Conservation (phyloP, 202 grass and related monocot genomes). For the Cymbopogon flexuosus region DNA sequence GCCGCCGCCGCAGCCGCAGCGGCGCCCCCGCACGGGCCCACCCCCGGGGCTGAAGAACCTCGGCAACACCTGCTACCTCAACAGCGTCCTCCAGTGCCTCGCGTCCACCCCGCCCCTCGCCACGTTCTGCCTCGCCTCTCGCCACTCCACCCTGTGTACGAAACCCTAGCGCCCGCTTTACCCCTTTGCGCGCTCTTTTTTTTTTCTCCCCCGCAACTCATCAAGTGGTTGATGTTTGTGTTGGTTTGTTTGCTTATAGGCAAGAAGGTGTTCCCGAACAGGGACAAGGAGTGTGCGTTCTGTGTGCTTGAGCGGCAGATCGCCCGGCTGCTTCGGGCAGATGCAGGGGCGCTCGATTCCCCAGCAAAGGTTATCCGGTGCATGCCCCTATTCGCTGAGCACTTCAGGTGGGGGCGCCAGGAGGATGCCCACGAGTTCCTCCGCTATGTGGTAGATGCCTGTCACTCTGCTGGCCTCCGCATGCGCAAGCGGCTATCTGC, state of each 20-base stretch:
- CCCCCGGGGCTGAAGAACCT: conserved; percentile 88
- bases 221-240: conserved; percentile 4
- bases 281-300: conserved; percentile 87
- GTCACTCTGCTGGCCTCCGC: conserved; percentile 54
- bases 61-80: conserved; percentile 96
- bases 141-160: conserved; percentile 79
- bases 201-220: not conserved
- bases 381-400: conserved; percentile 63
- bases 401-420: conserved; percentile 79
- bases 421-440: conserved; percentile 96
- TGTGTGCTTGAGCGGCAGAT: conserved; percentile 84
- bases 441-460: conserved; percentile 71
- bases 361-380: conserved; percentile 61
- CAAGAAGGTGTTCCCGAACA: conserved; percentile 63
- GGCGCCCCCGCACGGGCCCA: conserved; percentile 50
- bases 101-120: conserved; percentile 82
- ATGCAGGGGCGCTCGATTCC: conserved; percentile 41
- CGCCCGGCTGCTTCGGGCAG: conserved; percentile 29
- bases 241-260: conserved; percentile 42
- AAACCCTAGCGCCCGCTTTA: conserved; percentile 37
- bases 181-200: not conserved
- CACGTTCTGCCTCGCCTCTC: conserved; percentile 62
- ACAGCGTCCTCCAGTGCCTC: conserved; percentile 97
- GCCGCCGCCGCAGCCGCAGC: conserved; percentile 26
- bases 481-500: conserved; percentile 33